phyloP scores from a whole-genome alignment of 129 eudicot genomes.

The Sambucus nigra region DNA sequence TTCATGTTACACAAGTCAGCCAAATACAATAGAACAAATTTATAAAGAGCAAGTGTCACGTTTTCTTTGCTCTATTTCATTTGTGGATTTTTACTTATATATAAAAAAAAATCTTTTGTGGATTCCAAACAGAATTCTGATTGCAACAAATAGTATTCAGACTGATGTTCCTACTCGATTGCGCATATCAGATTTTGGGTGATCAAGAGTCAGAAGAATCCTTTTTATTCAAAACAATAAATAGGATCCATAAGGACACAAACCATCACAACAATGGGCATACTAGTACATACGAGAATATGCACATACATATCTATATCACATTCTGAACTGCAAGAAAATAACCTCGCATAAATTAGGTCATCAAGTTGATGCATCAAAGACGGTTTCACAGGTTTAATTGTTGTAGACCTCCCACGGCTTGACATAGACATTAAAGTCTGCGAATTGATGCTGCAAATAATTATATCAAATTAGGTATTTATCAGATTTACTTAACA shows the following conservation, averaged over 20 bases:
- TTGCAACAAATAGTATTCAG: too few species aligned
- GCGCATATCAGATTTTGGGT: too few species aligned
- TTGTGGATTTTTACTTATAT: too few species aligned
- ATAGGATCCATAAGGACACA: neutral
- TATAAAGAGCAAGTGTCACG: neutral
- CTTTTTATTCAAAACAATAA: constrained; percentile 1
- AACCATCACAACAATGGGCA: constrained; percentile 5
- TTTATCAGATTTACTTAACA: neutral
- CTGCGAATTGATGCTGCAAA: constrained; percentile 39
- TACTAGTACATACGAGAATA: neutral
- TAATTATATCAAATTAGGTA: neutral
- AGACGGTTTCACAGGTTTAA: constrained; percentile 2
- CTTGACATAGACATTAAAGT: constrained; percentile 19
- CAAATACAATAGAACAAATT: neutral
- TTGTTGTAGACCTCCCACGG: constrained; percentile 25
- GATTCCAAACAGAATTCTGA: too few species aligned
- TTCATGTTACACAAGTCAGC: too few species aligned
- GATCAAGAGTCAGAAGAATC: constrained; percentile 10
- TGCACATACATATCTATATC: constrained; percentile 3
- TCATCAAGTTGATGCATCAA: constrained; percentile 4
- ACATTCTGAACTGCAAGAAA: constrained; percentile 6
- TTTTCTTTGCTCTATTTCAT: too few species aligned
- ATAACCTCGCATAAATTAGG: neutral
- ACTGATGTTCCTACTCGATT: too few species aligned
- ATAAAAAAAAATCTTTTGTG: too few species aligned